phyloP scores from a whole-genome alignment of 495 filamentous ascomycete species.

The Trichodelitschia bisporula region DNA sequence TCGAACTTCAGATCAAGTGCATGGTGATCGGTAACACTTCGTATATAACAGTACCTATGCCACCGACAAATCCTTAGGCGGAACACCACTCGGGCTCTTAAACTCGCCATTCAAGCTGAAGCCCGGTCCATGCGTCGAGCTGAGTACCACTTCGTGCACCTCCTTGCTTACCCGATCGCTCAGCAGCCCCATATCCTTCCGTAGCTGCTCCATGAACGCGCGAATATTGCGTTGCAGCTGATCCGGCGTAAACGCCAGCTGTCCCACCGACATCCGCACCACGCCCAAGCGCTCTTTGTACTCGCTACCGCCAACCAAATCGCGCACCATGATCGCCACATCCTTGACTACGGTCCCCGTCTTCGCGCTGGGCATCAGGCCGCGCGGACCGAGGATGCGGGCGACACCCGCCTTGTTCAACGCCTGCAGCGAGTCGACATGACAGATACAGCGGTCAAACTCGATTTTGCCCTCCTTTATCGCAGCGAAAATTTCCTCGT shows the following conservation, averaged over 20 bases:
- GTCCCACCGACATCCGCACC: slow-evolving; percentile 68
- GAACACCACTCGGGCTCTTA: too few relatives aligned
- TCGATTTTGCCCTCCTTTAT: slow-evolving; percentile 51
- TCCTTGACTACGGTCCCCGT: slow-evolving; percentile 67
- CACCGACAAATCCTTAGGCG: too few relatives aligned
- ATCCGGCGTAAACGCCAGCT: slow-evolving; percentile 72
- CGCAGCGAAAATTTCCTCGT: slow-evolving; percentile 59
- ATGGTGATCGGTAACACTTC: too few relatives aligned
- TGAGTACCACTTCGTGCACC: slow-evolving; percentile 56
- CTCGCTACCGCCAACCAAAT: slow-evolving; percentile 58
- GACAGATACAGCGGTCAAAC: slow-evolving; percentile 77
- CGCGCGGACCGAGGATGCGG: slow-evolving; percentile 61
- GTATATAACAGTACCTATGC: too few relatives aligned
- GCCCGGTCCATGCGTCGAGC: not conserved
- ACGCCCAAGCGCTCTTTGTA: slow-evolving; percentile 74
- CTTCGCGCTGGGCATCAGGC: slow-evolving; percentile 80
- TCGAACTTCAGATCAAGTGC: too few relatives aligned
- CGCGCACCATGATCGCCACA: slow-evolving; percentile 39
- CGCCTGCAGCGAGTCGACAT: slow-evolving; percentile 43
- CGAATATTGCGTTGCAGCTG: slow-evolving; percentile 69
- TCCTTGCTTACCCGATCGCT: slow-evolving; percentile 55
- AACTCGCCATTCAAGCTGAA: slow-evolving; percentile 1
- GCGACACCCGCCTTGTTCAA: slow-evolving; percentile 58
- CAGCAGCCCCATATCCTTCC: slow-evolving; percentile 44
- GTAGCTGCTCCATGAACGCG: slow-evolving; percentile 47